Percentiles rank a stretch among this genome's conserved stretches.
phyloP scores from a whole-genome alignment of 805 yeast genomes.

The Metschnikowia chrysomelidarum region DNA sequence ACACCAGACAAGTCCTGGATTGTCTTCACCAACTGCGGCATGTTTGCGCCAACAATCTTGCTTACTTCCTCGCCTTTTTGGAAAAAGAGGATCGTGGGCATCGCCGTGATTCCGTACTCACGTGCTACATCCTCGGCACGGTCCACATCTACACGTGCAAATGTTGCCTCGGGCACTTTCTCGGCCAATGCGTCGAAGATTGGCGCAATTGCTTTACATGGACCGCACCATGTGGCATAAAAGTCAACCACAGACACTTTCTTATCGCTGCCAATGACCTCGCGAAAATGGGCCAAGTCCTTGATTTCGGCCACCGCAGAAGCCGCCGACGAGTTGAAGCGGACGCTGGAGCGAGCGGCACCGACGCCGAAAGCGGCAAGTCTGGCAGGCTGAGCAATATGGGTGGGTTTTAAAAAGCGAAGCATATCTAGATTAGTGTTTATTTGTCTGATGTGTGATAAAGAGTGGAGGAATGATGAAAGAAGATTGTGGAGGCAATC shows the following conservation, averaged over 20 bases:
- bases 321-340: conserved; percentile 15
- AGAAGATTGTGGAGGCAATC: no score
- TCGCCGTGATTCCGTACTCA: conserved; percentile 62
- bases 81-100: conserved; percentile 72
- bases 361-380: not conserved
- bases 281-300: conserved; percentile 26
- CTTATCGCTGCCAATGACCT: conserved; percentile 24
- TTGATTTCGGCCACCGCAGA: conserved; percentile 29
- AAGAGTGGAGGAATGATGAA: no score
- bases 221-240: conserved; percentile 76
- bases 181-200: conserved; percentile 44
- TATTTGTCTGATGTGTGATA: no score
- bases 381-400: no score
- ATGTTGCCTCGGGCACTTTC: conserved; percentile 49
- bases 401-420: no score
- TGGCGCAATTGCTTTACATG: conserved; percentile 73
- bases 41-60: conserved; percentile 66
- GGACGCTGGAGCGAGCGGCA: conserved; percentile 1
- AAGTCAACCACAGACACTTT: conserved; percentile 59
- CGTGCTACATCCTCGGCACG: conserved; percentile 55
- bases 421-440: no score
- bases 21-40: conserved; percentile 31
- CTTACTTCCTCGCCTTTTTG: conserved; percentile 58
- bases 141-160: conserved; percentile 73
- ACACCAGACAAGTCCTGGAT: conserved; percentile 30